These are phyloP conservation scores for Talaromyces sp. DNA, from an alignment of 2,329 filamentous ascomycete genomes.

Conservation along the genomic window DNA sequence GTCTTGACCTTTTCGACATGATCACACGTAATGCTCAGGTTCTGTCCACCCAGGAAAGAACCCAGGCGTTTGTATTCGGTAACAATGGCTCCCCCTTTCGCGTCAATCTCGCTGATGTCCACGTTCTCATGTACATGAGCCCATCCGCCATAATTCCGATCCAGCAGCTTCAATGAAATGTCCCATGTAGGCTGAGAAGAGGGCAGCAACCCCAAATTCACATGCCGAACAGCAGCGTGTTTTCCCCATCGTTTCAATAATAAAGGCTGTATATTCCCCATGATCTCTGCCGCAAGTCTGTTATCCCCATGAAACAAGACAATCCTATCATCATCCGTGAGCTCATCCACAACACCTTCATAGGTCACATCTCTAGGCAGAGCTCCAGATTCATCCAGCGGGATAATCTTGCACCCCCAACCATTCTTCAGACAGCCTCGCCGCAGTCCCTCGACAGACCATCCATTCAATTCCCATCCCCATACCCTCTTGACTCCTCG, in stretches of 20 bases:
- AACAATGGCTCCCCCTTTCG: constrained; percentile 33
- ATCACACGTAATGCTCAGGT: constrained; percentile 22
- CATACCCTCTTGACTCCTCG: constrained; percentile 65
- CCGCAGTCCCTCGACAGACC: constrained; percentile 77
- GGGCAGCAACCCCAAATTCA: constrained; percentile 56
- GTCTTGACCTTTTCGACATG: constrained; percentile 53
- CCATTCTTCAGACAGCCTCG: constrained; percentile 67
- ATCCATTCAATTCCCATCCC: constrained; percentile 86
- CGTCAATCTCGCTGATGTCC: constrained; percentile 39
- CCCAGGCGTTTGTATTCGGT: constrained; percentile 31
- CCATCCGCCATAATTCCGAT: constrained; percentile 47
- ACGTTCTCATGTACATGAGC: constrained; percentile 59
- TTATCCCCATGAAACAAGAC: constrained; percentile 69
- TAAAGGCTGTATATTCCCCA: constrained; percentile 25
- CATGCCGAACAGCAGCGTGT: constrained; percentile 44
- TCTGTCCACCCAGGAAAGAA: constrained; percentile 5
- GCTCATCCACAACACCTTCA: constrained; percentile 21
- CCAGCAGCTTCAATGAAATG: constrained; percentile 44
- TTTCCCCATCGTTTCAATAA: constrained; percentile 19
- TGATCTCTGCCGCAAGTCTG: constrained; percentile 42
- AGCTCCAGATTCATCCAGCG: constrained; percentile 30
- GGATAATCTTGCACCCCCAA: constrained; percentile 57
- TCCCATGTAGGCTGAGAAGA: constrained; percentile 46
- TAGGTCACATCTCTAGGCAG: constrained; percentile 18
- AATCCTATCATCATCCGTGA: constrained; percentile 48